Evolutionary conservation across 2,329 filamentous ascomycete species (phyloP).

Genomic region (Epichloe typhina): DNA sequence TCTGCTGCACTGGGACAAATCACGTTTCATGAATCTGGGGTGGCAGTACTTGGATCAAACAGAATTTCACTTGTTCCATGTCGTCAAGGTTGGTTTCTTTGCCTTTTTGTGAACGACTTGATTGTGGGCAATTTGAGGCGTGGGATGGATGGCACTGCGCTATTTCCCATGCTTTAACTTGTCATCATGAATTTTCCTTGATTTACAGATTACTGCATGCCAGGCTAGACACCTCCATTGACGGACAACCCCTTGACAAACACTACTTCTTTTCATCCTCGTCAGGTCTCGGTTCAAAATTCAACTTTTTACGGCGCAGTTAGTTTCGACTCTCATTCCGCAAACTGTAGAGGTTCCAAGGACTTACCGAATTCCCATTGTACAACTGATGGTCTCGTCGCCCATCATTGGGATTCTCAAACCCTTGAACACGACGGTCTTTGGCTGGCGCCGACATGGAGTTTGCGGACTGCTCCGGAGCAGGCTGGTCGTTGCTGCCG

Average conservation of each 20-base stretch:
- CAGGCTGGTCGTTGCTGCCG: neutral
- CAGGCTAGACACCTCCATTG: neutral
- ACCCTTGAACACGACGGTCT: conserved; percentile 13
- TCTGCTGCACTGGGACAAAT: conserved; percentile 9
- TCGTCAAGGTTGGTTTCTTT: too few relatives aligned
- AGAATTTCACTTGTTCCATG: too few relatives aligned
- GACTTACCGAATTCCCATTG: conserved; percentile 74
- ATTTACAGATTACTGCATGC: neutral
- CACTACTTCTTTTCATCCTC: conserved; percentile 27
- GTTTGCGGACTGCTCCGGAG: conserved; percentile 1
- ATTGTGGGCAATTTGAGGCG: too few relatives aligned
- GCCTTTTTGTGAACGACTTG: too few relatives aligned
- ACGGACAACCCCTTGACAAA: neutral
- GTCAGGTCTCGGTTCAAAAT: conserved; percentile 54
- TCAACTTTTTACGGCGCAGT: conserved; percentile 33
- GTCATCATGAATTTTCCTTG: neutral
- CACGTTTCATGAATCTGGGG: neutral
- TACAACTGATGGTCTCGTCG: conserved; percentile 60
- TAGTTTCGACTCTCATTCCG: neutral
- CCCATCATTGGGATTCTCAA: conserved; percentile 36
- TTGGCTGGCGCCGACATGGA: conserved; percentile 10
- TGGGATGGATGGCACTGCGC: too few relatives aligned
- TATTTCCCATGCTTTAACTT: too few relatives aligned
- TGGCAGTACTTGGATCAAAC: neutral
- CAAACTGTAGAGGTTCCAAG: too few relatives aligned